Evolutionary conservation across 805 yeast species (phyloP).

Genomic region (Debaryomyces castellii): DNA sequence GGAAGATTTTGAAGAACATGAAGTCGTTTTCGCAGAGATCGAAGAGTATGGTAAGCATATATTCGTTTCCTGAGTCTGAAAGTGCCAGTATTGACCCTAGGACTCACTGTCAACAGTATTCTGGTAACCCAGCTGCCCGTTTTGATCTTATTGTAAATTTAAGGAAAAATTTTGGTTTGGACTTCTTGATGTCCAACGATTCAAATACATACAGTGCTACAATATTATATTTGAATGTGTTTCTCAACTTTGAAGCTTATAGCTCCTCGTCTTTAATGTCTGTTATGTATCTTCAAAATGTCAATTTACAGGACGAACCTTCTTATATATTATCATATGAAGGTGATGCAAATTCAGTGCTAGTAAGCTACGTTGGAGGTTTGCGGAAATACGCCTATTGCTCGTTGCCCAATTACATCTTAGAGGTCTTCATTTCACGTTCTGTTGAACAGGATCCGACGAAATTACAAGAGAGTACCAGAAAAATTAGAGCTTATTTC

Average conservation of each 20-base stretch:
- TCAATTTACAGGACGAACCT: conserved; percentile 21
- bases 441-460: conserved; percentile 8
- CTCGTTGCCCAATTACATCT: conserved; percentile 30
- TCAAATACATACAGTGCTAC: conserved; percentile 32
- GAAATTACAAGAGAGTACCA: conserved; percentile 5
- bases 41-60: not conserved
- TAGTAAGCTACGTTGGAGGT: conserved; percentile 40
- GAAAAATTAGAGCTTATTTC: conserved; percentile 17
- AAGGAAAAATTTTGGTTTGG: conserved; percentile 37
- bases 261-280: conserved; percentile 14
- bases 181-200: conserved; percentile 35
- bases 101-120: conserved; percentile 8
- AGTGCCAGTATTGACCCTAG: not conserved
- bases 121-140: conserved; percentile 13
- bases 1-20: not conserved
- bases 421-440: conserved; percentile 15
- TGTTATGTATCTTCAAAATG: conserved; percentile 22
- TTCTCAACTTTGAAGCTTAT: conserved; percentile 26
- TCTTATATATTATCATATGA: conserved; percentile 30
- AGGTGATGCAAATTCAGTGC: conserved; percentile 23
- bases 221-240: conserved; percentile 32
- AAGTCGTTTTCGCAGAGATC: not conserved
- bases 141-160: conserved; percentile 32
- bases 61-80: not conserved
- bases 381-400: conserved; percentile 40